Base-by-base conservation (phyloP, 2,329 filamentous ascomycete genomes). In the Canariomyces notabilis region DNA sequence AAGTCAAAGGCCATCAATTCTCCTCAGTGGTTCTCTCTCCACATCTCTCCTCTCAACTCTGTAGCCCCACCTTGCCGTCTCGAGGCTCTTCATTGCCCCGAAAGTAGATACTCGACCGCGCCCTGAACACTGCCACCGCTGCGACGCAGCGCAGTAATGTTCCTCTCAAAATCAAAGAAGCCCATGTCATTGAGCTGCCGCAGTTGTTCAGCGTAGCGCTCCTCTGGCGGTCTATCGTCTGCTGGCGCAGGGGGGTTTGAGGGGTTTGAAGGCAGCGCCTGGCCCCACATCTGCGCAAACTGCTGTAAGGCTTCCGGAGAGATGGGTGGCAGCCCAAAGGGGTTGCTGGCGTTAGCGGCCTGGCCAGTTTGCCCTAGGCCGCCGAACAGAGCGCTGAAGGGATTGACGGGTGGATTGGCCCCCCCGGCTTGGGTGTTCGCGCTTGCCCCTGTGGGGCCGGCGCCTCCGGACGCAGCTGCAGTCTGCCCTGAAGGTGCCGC, bases 101-200 rank as follows among this genome's bases (percentile, higher is more conserved):
- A 51, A 12, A 87, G 67, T 46, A 94, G 68, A 60, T 87, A 81
- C 68, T 93, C 87, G 43, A 94, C 80, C 5, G 88, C 93, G 9
- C 91, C 93, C 64, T 97, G 89, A 33, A 97, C 93, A 64, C 87
- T 96, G 9, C 93, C 93, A 7, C 93, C 93, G 50, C 87, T 88
- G 59, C 91, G 79, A 65, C 91, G 78, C 60, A 98, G 70, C 5
- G 93, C 93, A 46, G 86, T 82, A 23, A 98, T 81, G 58, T 98
- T 98, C 57, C 87, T 74, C 42, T 98, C 91, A 61, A 97, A 98
- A 62, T 98, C 90, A 64, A 82, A 95, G 69, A 98, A 98, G 3
- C 93, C 93, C 93, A 98, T 98, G 56, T 97, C 93, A 65, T 98
- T 98, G 52, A 98, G 71, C 69, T 97, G 89, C 50, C 89, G 77